Evolutionary conservation across 1,284 basidiomycete species (phyloP), one percentile per base, ranked within the genome.

Genomic region (Tylopilus sp.): DNA sequence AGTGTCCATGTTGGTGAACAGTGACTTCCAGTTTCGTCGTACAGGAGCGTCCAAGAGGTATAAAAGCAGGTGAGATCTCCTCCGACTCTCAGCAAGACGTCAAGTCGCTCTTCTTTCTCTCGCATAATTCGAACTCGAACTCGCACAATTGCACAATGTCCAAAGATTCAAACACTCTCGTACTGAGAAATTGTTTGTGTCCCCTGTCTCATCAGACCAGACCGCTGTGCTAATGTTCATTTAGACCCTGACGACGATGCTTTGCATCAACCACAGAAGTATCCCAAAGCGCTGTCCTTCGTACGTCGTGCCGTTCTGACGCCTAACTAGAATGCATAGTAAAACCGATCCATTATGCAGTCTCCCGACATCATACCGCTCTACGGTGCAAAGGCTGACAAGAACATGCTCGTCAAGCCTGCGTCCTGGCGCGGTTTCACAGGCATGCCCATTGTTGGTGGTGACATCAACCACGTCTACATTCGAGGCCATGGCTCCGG

Each of bases 291-390:
- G 7, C 7, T 45, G 24, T 41, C 57, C 11, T 58, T 58, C 3
- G 57, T 58, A 55, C 14, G 52, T 39, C 14, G 5, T 29, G 1
- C n/a, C n/a, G n/a, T n/a, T n/a, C n/a, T n/a, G 10, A 7, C 37
- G 24, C 14, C 11, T 29, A 32, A 19, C 29, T 20, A 6, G 28
- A 28, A 26, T n/a, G 3, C 20, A 19, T 11, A 19, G 5, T 17
- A 2, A 22, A 17, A 43, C 14, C 41, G 24, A 57, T 36, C 37
- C 10, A 13, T 26, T 14, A 17, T 19, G 11, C 33, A 59, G 57
- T 59, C 52, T 5, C 52, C 57, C 7, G 57, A 58, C n/a, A 58
- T 58, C 31, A 40, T 58, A 11, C 57, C 57, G 2, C 37, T 51
- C 13, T 58, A 56, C 1, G 57, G 57, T 8, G n/a, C 14, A 20